A percentile compares a stretch with the other conserved stretches of the same genome.
phyloP scores from a whole-genome alignment of 768 basidiomycete species.

The Tubosaeta sp. region DNA sequence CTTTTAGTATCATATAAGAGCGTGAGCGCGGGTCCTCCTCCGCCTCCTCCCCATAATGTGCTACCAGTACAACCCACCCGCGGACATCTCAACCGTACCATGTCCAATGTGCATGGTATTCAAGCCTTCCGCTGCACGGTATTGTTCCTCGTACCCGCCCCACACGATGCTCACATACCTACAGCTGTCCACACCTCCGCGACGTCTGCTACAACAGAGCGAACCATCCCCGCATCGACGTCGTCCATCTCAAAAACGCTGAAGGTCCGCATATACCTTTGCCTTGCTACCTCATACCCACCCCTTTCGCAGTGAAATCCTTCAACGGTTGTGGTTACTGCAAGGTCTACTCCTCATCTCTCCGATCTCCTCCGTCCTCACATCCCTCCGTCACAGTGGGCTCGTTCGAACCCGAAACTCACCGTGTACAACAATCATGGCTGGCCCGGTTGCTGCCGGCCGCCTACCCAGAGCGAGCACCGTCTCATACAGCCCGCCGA shows the following conservation, averaged over 20 bases:
- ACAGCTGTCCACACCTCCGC: conserved; percentile 71
- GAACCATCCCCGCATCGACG: conserved; percentile 71
- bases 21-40: conserved; percentile 14
- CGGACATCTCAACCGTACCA: conserved; percentile 58
- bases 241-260: conserved; percentile 80
- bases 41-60: conserved; percentile 50
- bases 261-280: conserved; percentile 53
- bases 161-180: conserved; percentile 19
- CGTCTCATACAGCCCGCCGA: conserved; percentile 65
- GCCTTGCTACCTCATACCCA: conserved; percentile 9
- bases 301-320: conserved; percentile 52
- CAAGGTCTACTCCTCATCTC: conserved; percentile 52
- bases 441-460: conserved; percentile 89
- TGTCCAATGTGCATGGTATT: conserved; percentile 89
- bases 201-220: conserved; percentile 74
- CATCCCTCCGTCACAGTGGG: conserved; percentile 54
- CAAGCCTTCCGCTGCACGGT: conserved; percentile 57
- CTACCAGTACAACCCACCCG: conserved; percentile 61
- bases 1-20: conserved; percentile 34
- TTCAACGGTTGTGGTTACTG: conserved; percentile 89
- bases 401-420: conserved; percentile 53
- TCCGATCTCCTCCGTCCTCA: conserved; percentile 24
- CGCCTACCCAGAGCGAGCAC: conserved; percentile 57
- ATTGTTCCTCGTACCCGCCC: conserved; percentile 11
- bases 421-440: conserved; percentile 65